These are phyloP conservation scores for Physaria fendleri DNA, from an alignment of 345 rosid genomes.

Conservation along the genomic window DNA sequence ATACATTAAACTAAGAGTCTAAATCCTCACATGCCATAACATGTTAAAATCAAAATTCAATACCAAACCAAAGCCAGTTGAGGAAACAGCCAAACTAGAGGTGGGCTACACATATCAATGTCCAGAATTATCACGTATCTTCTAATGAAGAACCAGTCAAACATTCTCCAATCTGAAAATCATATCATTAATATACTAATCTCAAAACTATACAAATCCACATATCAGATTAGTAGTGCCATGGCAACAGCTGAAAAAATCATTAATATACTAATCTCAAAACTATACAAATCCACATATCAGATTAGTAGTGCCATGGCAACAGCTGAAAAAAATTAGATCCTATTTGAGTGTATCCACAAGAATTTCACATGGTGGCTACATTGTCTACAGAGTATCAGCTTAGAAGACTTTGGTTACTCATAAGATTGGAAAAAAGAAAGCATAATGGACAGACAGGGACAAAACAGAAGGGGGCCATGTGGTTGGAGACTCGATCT, in stretches of 20 bases:
- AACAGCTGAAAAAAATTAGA: background rate
- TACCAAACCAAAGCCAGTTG: too few species aligned
- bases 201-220: conserved; percentile 4
- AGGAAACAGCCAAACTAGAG: conserved; percentile 29
- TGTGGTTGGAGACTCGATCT: conserved; percentile 23
- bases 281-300: background rate
- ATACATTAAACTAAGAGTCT: too few species aligned
- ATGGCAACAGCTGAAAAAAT: background rate
- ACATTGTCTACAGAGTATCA: conserved; percentile 11
- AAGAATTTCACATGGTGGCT: conserved; percentile 11
- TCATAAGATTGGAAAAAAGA: background rate
- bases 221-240: background rate
- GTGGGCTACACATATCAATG: conserved; percentile 33
- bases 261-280: too few species aligned
- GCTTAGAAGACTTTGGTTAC: conserved; percentile 7
- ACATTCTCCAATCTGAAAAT: conserved; percentile 18
- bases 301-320: background rate
- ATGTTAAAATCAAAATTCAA: too few species aligned
- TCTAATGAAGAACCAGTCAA: conserved; percentile 27
- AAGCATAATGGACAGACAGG: background rate
- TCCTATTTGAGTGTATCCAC: background rate
- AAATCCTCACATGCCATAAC: too few species aligned
- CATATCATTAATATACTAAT: background rate
- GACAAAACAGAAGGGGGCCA: conserved; percentile 27
- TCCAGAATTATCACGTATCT: conserved; percentile 25